These are phyloP conservation scores for Boletus coccyginus DNA, from an alignment of 768 basidiomycete species.

Conservation along the genomic window DNA sequence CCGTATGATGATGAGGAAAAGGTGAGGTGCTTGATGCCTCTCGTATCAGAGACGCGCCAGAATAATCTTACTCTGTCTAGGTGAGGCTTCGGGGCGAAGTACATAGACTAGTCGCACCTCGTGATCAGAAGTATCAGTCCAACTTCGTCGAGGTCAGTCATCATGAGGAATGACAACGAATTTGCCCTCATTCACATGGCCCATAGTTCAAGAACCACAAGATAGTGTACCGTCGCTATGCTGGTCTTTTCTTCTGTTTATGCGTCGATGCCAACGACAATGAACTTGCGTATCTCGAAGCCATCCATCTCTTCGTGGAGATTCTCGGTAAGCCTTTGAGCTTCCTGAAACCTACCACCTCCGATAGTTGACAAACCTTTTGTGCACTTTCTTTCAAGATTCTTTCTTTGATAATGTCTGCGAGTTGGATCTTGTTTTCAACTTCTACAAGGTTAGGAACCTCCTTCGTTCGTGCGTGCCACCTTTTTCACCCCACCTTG, in stretches of 20 bases:
- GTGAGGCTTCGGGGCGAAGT: slow-evolving; percentile 95
- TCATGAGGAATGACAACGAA: neutral
- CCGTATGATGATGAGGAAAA: slow-evolving; percentile 99
- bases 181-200: slow-evolving; percentile 5
- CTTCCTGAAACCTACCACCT: neutral
- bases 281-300: slow-evolving; percentile 94
- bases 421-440: slow-evolving; percentile 96
- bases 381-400: slow-evolving; percentile 47
- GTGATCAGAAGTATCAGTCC: slow-evolving; percentile 98
- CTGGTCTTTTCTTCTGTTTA: slow-evolving; percentile 96
- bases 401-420: slow-evolving; percentile 99
- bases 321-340: slow-evolving; percentile 69
- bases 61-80: slow-evolving; percentile 37
- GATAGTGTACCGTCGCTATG: slow-evolving; percentile 94
- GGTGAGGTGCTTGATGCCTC: slow-evolving; percentile 40
- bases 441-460: slow-evolving; percentile 85
- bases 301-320: slow-evolving; percentile 97
- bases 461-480: neutral
- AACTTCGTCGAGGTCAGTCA: slow-evolving; percentile 95
- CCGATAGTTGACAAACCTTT: neutral
- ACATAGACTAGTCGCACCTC: slow-evolving; percentile 90
- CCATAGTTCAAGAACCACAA: slow-evolving; percentile 94
- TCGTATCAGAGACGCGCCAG: neutral
- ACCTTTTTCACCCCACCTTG: neutral
- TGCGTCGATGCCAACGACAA: slow-evolving; percentile 99